Conservation (phyloP, 2,329 filamentous ascomycete species). For the Trichoderma polysporum region DNA sequence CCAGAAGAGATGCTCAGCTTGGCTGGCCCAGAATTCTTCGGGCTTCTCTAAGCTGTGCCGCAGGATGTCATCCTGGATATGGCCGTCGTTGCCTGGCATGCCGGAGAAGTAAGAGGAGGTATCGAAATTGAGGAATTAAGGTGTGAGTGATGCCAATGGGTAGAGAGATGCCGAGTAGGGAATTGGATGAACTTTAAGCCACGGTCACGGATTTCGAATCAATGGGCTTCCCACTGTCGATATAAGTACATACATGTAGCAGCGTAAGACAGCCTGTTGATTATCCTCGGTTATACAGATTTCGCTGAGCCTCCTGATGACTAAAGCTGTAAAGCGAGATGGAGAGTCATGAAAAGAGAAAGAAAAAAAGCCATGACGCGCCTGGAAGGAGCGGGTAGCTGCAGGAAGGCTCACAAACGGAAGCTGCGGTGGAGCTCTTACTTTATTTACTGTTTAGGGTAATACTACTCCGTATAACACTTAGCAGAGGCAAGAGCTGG, state of each 20-base stretch:
- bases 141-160: not conserved
- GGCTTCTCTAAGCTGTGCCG: slow-evolving; percentile 65
- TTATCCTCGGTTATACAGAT: slow-evolving; percentile 8
- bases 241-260: slow-evolving; percentile 5
- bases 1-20: slow-evolving; percentile 77
- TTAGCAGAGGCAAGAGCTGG: not conserved
- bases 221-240: not conserved
- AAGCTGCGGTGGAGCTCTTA: slow-evolving; percentile 12
- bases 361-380: not conserved
- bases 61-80: slow-evolving; percentile 52
- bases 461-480: not conserved
- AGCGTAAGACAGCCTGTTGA: not conserved
- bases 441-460: not conserved
- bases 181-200: not conserved
- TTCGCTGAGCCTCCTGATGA: not conserved
- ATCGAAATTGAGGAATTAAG: not conserved
- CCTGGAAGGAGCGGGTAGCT: not conserved
- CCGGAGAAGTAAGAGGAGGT: slow-evolving; percentile 12
- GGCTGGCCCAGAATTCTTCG: slow-evolving; percentile 70
- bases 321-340: not conserved
- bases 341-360: not conserved
- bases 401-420: not conserved
- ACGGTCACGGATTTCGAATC: not conserved
- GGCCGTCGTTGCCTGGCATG: slow-evolving; percentile 26
- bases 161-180: not conserved